A percentile compares a stretch with the other conserved stretches of the same genome.
phyloP scores from a whole-genome alignment of 2,329 filamentous ascomycete genomes.

The Ophiostoma australiae region DNA sequence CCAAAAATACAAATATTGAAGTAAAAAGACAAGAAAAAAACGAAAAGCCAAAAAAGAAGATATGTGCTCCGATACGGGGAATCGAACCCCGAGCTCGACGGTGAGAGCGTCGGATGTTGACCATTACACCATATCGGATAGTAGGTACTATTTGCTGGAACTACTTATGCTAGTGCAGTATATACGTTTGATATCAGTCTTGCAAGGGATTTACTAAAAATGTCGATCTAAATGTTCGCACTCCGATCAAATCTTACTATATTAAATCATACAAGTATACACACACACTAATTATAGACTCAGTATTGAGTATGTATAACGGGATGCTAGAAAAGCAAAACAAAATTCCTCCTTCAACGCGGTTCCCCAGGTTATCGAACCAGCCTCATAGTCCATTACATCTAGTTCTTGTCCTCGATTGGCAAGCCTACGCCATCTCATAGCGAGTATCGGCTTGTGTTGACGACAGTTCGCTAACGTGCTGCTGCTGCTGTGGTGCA shows the following conservation, averaged over 20 bases:
- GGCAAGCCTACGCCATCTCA: constrained; percentile 18
- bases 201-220: no score
- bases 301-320: no score
- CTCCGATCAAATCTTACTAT: no score
- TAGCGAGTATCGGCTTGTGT: background rate
- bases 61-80: constrained; percentile 27
- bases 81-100: constrained; percentile 29
- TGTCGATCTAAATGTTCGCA: no score
- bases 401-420: no score
- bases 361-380: no score
- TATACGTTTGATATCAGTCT: background rate
- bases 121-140: constrained; percentile 29
- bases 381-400: no score
- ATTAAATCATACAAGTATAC: no score
- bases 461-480: constrained; percentile 17
- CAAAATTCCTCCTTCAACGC: no score
- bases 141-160: background rate
- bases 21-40: background rate
- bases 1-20: background rate
- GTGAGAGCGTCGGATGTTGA: constrained; percentile 29
- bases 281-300: no score
- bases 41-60: background rate
- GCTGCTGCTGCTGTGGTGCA: background rate
- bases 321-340: no score
- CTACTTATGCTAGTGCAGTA: background rate